Conservation (phyloP, 179 eudicot genomes). For the Sideroxylon spinosum region DNA sequence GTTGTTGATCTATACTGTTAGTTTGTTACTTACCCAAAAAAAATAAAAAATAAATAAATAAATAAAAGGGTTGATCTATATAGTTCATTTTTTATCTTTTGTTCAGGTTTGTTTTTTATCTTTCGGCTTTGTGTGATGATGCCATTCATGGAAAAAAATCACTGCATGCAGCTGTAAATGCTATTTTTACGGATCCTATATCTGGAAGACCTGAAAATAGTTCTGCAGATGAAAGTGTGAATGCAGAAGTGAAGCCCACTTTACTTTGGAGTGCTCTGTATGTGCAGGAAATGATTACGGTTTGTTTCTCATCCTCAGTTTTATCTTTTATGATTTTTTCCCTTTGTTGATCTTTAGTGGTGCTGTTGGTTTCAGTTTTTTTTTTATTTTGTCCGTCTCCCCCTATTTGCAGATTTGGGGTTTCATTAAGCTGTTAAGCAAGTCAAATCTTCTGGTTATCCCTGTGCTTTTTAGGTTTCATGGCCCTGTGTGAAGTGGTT, state of each 20-base stretch:
- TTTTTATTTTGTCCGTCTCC: too few species aligned
- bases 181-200: slow-evolving; percentile 38
- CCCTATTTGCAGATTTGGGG: too few species aligned
- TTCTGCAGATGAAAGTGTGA: slow-evolving; percentile 26
- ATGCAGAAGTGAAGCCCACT: slow-evolving; percentile 41
- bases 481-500: neutral
- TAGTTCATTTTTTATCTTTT: slow-evolving; percentile 18
- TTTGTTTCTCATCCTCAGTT: slow-evolving; percentile 23
- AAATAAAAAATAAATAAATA: too few species aligned
- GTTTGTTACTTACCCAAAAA: too few species aligned
- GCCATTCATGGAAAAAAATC: slow-evolving; percentile 57
- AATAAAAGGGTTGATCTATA: neutral
- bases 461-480: neutral
- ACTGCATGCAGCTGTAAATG: slow-evolving; percentile 53
- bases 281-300: slow-evolving; percentile 60
- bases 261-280: slow-evolving; percentile 69
- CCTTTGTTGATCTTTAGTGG: neutral
- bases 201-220: slow-evolving; percentile 35
- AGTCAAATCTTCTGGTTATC: neutral
- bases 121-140: slow-evolving; percentile 66
- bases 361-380: neutral
- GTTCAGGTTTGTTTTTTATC: slow-evolving; percentile 72
- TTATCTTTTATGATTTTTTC: neutral
- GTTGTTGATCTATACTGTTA: neutral
- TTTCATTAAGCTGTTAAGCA: neutral